Evolutionary conservation across 73 alveolate genomes (phyloP), one percentile per base, ranked within the genome.

Genomic region (Paramecium octaurelia): DNA sequence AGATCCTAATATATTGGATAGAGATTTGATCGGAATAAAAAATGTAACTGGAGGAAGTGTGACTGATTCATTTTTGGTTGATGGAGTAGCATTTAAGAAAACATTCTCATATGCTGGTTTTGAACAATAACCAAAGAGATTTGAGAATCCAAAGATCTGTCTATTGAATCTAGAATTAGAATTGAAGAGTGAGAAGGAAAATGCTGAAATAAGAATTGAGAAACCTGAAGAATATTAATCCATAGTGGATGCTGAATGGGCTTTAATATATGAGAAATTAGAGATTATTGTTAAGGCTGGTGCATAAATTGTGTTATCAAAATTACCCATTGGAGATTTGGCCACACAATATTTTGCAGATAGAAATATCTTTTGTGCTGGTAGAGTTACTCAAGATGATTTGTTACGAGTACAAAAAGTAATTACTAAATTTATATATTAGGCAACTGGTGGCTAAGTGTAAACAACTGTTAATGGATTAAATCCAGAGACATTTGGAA

Each of bases 191-290:
- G 99, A 97, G 92, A 98, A 97, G 87, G 99, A 96, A 75, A 97
- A 95, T 60, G 98, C 99, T 40, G 99, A 97, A 95, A 93, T 97
- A 85, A 83, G 99, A 94, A 97, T 98, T 85, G 98, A 95, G 21
- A 96, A 97, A 42, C 99, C 99, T 8, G 99, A 96, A 18, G 94
- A 95, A 35, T 98, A 94, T 96, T 98, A 98, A 90, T 75, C 91
- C 68, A 97, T 98, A 58, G 99, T 97, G 16, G 99, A 98, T 91
- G 99, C 99, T 70, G 99, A 97, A 93, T 98, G 99, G 99, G 91
- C 93, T 31, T 94, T 97, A 90, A 98, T 98, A 94, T 98, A 98
- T 88, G 98, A 97, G 73, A 98, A 98, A 95, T 95, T 98, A 23
- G 98, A 98, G 34, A 94, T 48, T 68, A 97, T 98, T 40, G 97